Evolutionary conservation across 2,329 filamentous ascomycete species (phyloP).

Genomic region (Nothomitra cinnamomea): DNA sequence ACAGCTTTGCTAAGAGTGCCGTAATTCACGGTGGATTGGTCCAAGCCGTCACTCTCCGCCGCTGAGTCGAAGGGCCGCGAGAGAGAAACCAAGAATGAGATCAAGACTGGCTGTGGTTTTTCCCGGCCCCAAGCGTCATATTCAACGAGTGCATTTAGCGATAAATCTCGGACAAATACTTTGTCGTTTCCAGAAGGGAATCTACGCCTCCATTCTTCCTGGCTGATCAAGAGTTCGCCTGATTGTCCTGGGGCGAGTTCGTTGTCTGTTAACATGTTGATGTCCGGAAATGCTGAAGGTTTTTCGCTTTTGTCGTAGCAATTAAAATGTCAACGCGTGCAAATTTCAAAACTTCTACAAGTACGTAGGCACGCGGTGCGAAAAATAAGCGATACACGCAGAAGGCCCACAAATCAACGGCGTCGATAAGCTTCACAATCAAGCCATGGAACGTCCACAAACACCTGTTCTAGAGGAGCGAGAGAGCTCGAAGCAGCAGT

Average conservation of each 20-base stretch:
- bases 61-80: constrained; percentile 37
- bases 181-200: constrained; percentile 15
- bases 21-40: constrained; percentile 59
- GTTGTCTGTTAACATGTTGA: too few relatives aligned
- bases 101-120: constrained; percentile 41
- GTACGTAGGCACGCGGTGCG: too few relatives aligned
- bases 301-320: too few relatives aligned
- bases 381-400: too few relatives aligned
- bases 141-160: constrained; percentile 36
- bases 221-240: neutral
- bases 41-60: constrained; percentile 41
- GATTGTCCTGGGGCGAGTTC: neutral
- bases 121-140: constrained; percentile 51
- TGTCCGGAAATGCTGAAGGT: too few relatives aligned
- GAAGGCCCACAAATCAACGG: too few relatives aligned
- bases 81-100: constrained; percentile 45
- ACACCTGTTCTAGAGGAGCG: too few relatives aligned
- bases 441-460: too few relatives aligned
- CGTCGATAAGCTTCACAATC: too few relatives aligned
- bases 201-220: neutral
- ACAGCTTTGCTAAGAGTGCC: constrained; percentile 52
- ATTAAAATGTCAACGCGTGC: too few relatives aligned
- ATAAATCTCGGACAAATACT: constrained; percentile 46
- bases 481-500: too few relatives aligned
- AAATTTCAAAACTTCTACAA: too few relatives aligned